Evolutionary conservation across 768 basidiomycete genomes (phyloP).

Genomic region (Hypholoma sublateritium): DNA sequence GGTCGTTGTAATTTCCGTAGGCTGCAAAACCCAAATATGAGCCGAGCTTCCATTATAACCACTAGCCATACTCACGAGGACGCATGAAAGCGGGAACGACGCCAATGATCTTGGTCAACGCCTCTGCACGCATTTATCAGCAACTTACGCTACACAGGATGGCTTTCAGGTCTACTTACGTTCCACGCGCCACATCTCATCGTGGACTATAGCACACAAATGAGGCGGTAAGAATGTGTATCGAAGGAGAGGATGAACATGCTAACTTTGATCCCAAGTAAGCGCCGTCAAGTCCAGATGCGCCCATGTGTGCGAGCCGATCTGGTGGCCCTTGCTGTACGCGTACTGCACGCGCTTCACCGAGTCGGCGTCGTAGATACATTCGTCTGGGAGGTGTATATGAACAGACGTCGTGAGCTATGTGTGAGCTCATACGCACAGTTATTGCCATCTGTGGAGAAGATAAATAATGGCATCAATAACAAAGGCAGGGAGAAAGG

Average conservation of each 20-base stretch:
- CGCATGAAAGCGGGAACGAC: slow-evolving; percentile 47
- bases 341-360: slow-evolving; percentile 35
- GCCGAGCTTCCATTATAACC: not conserved
- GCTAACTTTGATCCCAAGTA: slow-evolving; percentile 39
- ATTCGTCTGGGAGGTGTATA: slow-evolving; percentile 25
- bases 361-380: slow-evolving; percentile 36
- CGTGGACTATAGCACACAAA: slow-evolving; percentile 30
- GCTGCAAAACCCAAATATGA: slow-evolving; percentile 20
- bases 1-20: slow-evolving; percentile 47
- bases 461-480: not conserved
- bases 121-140: slow-evolving; percentile 26
- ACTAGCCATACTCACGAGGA: slow-evolving; percentile 32
- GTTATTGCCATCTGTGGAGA: slow-evolving; percentile 36
- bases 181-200: slow-evolving; percentile 46
- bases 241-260: not conserved
- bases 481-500: too few species aligned
- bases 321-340: slow-evolving; percentile 39
- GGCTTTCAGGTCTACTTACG: slow-evolving; percentile 24
- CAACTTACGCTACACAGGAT: not conserved
- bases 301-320: slow-evolving; percentile 46
- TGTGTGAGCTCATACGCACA: slow-evolving; percentile 22
- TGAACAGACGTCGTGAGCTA: not conserved
- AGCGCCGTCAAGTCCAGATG: slow-evolving; percentile 39
- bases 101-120: slow-evolving; percentile 40
- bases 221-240: not conserved